Evolutionary conservation across 2,329 filamentous ascomycete species (phyloP).

Genomic region (Fusarium redolens): DNA sequence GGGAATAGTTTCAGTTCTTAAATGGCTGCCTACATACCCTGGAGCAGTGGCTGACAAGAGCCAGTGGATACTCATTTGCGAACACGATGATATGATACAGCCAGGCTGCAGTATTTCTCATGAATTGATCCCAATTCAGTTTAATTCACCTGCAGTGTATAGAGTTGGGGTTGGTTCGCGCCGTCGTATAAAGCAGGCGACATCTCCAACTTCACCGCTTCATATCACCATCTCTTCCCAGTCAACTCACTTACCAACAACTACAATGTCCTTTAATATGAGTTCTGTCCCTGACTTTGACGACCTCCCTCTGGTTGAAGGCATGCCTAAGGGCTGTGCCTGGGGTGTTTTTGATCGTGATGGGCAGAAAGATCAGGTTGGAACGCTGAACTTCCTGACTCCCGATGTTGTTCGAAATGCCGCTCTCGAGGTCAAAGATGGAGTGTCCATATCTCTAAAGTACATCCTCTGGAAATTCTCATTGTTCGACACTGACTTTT

Average conservation of each 20-base stretch:
- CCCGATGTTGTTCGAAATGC: slow-evolving; percentile 51
- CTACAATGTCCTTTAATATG: background rate
- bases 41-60: background rate
- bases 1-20: background rate
- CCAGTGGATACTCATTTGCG: slow-evolving; percentile 21
- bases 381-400: slow-evolving; percentile 65
- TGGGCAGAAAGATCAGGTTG: slow-evolving; percentile 61
- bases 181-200: slow-evolving; percentile 9
- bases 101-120: background rate
- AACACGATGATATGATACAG: background rate
- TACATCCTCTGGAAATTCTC: slow-evolving; percentile 27
- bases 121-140: background rate
- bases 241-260: background rate
- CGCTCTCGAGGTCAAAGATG: slow-evolving; percentile 46
- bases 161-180: background rate
- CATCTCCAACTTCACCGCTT: background rate
- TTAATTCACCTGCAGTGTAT: background rate
- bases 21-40: background rate
- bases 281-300: slow-evolving; percentile 28
- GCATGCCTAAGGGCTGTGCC: slow-evolving; percentile 60
- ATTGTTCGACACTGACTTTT: background rate
- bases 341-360: slow-evolving; percentile 63
- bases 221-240: background rate
- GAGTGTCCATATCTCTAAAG: slow-evolving; percentile 65
- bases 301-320: slow-evolving; percentile 47